These are phyloP conservation scores for Aspergillus caelatus DNA, from an alignment of 2,329 filamentous ascomycete species.

Conservation along the genomic window DNA sequence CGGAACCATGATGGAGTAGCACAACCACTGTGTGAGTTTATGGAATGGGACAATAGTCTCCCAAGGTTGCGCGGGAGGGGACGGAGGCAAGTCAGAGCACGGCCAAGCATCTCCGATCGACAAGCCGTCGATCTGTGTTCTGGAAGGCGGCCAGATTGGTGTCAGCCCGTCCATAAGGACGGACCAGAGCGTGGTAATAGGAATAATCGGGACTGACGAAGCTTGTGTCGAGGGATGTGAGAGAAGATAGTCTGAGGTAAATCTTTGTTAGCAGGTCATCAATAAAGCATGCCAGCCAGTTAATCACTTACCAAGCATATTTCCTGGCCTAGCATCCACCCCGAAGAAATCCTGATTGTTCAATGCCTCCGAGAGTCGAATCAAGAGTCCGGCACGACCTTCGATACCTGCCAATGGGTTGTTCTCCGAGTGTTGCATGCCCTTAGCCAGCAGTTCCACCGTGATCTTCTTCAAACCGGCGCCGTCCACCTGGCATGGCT, in stretches of 20 bases:
- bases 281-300: not conserved
- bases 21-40: constrained; percentile 93
- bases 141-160: constrained; percentile 84
- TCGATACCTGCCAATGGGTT: constrained; percentile 85
- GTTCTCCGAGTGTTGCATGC: constrained; percentile 77
- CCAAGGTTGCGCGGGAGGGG: constrained; percentile 69
- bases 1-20: constrained; percentile 89
- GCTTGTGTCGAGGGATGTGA: constrained; percentile 88
- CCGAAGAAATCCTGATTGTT: constrained; percentile 84
- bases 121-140: constrained; percentile 83
- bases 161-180: constrained; percentile 85
- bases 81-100: constrained; percentile 75
- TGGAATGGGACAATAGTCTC: constrained; percentile 88
- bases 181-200: constrained; percentile 85
- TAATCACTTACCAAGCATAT: constrained; percentile 77
- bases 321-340: constrained; percentile 79
- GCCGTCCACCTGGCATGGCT: constrained; percentile 89
- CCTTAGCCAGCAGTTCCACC: constrained; percentile 72
- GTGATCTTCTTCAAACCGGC: constrained; percentile 75
- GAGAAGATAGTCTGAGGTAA: constrained; percentile 78
- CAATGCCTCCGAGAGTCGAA: constrained; percentile 74
- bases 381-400: constrained; percentile 77
- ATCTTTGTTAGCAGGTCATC: constrained; percentile 6
- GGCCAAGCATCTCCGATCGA: constrained; percentile 94
- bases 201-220: constrained; percentile 83